These are phyloP conservation scores for Vigna angularis DNA, from an alignment of 306 rosid genomes.

Conservation along the genomic window DNA sequence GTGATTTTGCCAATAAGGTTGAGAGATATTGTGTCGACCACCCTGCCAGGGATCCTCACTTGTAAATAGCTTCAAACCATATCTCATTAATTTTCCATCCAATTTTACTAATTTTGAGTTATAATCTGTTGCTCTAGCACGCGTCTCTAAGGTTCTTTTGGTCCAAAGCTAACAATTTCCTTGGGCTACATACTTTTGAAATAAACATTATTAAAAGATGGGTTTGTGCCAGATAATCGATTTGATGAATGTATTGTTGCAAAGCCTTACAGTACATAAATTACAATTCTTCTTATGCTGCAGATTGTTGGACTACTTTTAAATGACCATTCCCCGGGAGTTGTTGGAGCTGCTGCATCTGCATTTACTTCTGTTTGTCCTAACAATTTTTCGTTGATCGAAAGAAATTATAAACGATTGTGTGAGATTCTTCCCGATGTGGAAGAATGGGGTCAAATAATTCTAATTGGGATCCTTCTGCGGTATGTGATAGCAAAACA, in stretches of 20 bases:
- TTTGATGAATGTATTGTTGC: slow-evolving; percentile 20
- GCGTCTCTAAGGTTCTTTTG: no score
- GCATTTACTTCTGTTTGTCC: slow-evolving; percentile 95
- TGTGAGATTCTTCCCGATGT: slow-evolving; percentile 95
- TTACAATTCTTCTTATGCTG: slow-evolving; percentile 40
- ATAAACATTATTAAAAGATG: slow-evolving; percentile 24
- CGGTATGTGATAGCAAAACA: slow-evolving; percentile 82
- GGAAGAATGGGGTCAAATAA: slow-evolving; percentile 97
- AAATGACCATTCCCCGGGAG: slow-evolving; percentile 84
- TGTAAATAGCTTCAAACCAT: no score
- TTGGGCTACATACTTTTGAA: slow-evolving; percentile 32
- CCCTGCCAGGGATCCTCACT: no score
- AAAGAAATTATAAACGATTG: slow-evolving; percentile 71
- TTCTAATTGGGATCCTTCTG: slow-evolving; percentile 86
- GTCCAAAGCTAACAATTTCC: not conserved
- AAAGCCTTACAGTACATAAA: slow-evolving; percentile 30
- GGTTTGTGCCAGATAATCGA: slow-evolving; percentile 35
- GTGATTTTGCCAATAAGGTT: no score
- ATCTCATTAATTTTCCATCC: no score
- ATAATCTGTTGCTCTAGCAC: no score
- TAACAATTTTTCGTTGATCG: slow-evolving; percentile 74
- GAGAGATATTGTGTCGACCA: no score
- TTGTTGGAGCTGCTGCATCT: slow-evolving; percentile 98
- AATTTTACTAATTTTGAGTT: no score
- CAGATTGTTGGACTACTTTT: slow-evolving; percentile 83